Conservation (phyloP, 768 basidiomycete genomes). For the Collybia nuda region DNA sequence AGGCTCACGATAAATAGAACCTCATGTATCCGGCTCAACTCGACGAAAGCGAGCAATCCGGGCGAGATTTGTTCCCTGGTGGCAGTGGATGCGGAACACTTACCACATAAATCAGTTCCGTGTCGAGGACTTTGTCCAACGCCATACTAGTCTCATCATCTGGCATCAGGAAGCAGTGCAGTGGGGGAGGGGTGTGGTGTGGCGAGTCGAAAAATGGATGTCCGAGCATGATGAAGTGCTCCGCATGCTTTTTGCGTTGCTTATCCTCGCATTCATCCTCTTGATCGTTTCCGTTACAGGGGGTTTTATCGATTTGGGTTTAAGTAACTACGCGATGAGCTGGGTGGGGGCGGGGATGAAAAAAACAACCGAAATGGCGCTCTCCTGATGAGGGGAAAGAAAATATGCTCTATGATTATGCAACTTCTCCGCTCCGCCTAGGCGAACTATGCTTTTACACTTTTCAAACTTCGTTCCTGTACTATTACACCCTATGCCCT, state of each 20-base stretch:
- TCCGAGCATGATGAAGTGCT: slow-evolving; percentile 2
- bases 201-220: not conserved
- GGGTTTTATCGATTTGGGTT: slow-evolving; percentile 1
- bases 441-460: no score
- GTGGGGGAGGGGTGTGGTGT: not conserved
- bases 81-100: not conserved
- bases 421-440: no score
- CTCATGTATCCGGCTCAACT: slow-evolving; percentile 1
- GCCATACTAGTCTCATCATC: not conserved
- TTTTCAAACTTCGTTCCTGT: no score
- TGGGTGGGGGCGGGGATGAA: not conserved
- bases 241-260: not conserved
- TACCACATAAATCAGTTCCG: not conserved
- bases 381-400: no score
- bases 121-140: not conserved
- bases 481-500: no score
- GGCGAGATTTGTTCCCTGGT: not conserved
- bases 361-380: not conserved
- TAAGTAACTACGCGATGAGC: not conserved
- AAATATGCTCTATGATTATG: no score
- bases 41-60: slow-evolving; percentile 4
- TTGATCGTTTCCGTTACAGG: not conserved
- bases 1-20: not conserved
- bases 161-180: not conserved
- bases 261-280: slow-evolving; percentile 2